Conservation (phyloP, 2,329 filamentous ascomycete genomes). For the Gnomoniopsis smithogilvyi region DNA sequence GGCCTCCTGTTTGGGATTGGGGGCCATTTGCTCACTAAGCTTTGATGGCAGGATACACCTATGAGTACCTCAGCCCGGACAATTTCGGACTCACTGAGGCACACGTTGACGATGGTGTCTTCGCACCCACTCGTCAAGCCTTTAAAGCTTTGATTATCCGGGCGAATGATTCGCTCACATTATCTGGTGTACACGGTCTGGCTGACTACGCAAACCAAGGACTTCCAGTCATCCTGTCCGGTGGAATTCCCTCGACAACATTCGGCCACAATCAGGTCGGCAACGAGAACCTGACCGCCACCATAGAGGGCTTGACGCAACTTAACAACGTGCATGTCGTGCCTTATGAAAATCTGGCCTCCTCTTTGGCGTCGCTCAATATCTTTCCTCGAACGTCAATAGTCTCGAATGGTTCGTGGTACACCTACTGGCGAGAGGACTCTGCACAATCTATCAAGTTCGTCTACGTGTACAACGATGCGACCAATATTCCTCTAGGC, state of each 20-base stretch:
- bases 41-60: constrained; percentile 30
- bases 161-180: background rate
- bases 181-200: constrained; percentile 20
- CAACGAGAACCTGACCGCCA: background rate
- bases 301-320: background rate
- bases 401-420: constrained; percentile 4
- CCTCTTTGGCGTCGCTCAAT: background rate
- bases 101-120: constrained; percentile 29
- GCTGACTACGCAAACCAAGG: constrained; percentile 32
- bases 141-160: constrained; percentile 31
- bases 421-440: constrained; percentile 8
- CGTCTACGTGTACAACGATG: constrained; percentile 14
- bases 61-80: constrained; percentile 41
- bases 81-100: constrained; percentile 39
- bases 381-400: background rate
- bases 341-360: background rate
- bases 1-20: background rate
- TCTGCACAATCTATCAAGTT: background rate
- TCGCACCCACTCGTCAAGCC: constrained; percentile 36
- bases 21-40: background rate
- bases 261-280: background rate
- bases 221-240: constrained; percentile 37
- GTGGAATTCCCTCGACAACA: background rate
- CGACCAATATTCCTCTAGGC: background rate
- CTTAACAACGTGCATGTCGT: background rate